Conservation (phyloP, 352 stramenopile species). For the Globisporangium nodosum region DNA sequence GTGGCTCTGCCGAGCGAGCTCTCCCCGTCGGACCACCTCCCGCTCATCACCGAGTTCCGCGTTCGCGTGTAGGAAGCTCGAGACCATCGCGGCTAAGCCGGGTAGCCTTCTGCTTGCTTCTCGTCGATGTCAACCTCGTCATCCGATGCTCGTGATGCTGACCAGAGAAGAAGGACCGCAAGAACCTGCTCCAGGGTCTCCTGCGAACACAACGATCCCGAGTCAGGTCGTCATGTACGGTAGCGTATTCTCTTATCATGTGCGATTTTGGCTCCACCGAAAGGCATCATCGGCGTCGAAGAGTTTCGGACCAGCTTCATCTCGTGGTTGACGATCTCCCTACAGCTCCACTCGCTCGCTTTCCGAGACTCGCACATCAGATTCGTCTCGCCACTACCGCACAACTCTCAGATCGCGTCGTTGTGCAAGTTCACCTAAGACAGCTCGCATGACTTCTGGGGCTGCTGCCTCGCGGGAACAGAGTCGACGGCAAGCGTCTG, state of each 20-base stretch:
- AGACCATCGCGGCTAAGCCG: neutral
- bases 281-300: conserved; percentile 6
- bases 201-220: neutral
- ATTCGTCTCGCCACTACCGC: neutral
- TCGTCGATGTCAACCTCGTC: neutral
- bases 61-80: conserved; percentile 6
- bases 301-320: conserved; percentile 7
- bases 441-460: neutral
- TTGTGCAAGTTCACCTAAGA: too few species aligned
- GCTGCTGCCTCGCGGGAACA: neutral
- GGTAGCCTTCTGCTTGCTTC: too few species aligned
- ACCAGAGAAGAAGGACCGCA: too few species aligned
- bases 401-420: too few species aligned
- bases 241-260: conserved; percentile 12
- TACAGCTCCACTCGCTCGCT: neutral
- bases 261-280: conserved; percentile 11
- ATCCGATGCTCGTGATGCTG: too few species aligned
- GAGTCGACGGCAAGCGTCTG: neutral
- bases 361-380: conserved; percentile 6
- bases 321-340: conserved; percentile 4
- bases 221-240: conserved; percentile 19
- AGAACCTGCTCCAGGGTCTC: neutral
- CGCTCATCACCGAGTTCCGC: conserved; percentile 63
- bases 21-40: conserved; percentile 75
- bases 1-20: conserved; percentile 56